Base-by-base conservation (phyloP, 2,329 filamentous ascomycete species). In the Didymella arachidicola region DNA sequence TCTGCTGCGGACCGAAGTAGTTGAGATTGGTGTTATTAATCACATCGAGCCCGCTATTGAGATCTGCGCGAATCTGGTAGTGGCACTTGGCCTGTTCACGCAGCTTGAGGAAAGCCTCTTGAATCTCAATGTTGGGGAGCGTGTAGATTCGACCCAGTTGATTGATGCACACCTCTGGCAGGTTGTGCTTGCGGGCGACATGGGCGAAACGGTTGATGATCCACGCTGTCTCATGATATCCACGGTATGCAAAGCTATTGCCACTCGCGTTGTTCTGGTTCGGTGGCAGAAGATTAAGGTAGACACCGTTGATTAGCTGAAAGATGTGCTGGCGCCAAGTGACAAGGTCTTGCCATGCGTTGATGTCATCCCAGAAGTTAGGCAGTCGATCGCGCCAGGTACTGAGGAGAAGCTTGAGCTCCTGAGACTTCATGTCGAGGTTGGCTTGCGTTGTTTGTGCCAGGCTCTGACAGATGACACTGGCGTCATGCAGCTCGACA, bases 21-120 rank as follows among this genome's bases (percentile, higher is more conserved):
- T 96, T 97, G 57, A 99, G 86, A 70, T 99, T 99, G 34, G 95
- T 99, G 69, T 99, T 99, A 79, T 99, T 99, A 77, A 99, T 99
- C 2, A 99, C 95, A 72, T 99, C 95, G 65, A 99, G 77, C 1
- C 95, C 95, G 72, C 89, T 97, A 52, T 89, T 94, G 53, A 99
- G 86, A 78, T 99, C 95, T 36, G 91, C 89, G 0, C 90, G 88
- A 71, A 98, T 98, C 79, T 98, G 93, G 76, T 98, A 99, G 75
- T 99, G 95, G 68, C 95, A 99, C 76, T 97, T 97, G 42, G 95
- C 95, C 78, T 99, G 95, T 79, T 99, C 96, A n/a, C 96, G 85
- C 51, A 99, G 80, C 80, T 99, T 99, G 61, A 99, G 81, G 83
- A 99, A 99, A 0, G 95, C 95, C 77, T 99, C 95, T 74, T 99